Evolutionary conservation across 2,329 filamentous ascomycete genomes (phyloP).

Genomic region (Penicillium thymicola): DNA sequence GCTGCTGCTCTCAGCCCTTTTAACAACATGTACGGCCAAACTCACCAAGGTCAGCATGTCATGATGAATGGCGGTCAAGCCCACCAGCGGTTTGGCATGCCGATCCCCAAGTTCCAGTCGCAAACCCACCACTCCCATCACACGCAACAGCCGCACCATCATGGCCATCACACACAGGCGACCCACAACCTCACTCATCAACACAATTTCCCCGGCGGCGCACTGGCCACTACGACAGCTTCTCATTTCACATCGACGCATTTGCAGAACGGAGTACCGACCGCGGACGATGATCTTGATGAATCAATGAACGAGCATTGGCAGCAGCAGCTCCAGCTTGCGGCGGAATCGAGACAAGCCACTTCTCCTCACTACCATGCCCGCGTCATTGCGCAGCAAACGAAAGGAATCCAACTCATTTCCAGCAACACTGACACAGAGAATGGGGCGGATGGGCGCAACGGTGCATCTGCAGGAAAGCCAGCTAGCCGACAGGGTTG

Average conservation of each 20-base stretch:
- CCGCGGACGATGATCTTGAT: constrained; percentile 53
- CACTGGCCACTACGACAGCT: constrained; percentile 44
- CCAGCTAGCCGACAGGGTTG: constrained; percentile 67
- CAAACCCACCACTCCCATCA: constrained; percentile 47
- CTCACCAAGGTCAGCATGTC: constrained; percentile 48
- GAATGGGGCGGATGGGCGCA: constrained; percentile 56
- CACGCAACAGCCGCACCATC: constrained; percentile 44
- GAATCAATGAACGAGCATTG: constrained; percentile 70
- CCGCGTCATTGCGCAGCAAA: constrained; percentile 46
- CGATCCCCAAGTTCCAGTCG: constrained; percentile 48
- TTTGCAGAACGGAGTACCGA: constrained; percentile 58
- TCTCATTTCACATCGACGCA: constrained; percentile 60
- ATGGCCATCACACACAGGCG: constrained; percentile 43
- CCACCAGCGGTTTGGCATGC: constrained; percentile 50
- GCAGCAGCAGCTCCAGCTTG: constrained; percentile 80
- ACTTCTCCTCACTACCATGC: constrained; percentile 69
- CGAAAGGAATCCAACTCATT: constrained; percentile 45
- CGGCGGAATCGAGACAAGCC: constrained; percentile 69
- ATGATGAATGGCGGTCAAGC: constrained; percentile 51
- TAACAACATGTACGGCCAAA: constrained; percentile 48
- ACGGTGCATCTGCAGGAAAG: constrained; percentile 63
- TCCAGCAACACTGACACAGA: constrained; percentile 50
- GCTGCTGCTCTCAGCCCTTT: constrained; percentile 43
- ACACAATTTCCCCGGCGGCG: constrained; percentile 49
- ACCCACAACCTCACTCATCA: constrained; percentile 48